Evolutionary conservation across 2,329 filamentous ascomycete genomes (phyloP), one percentile per base, ranked within the genome.

Genomic region (Fusarium anthophilum): DNA sequence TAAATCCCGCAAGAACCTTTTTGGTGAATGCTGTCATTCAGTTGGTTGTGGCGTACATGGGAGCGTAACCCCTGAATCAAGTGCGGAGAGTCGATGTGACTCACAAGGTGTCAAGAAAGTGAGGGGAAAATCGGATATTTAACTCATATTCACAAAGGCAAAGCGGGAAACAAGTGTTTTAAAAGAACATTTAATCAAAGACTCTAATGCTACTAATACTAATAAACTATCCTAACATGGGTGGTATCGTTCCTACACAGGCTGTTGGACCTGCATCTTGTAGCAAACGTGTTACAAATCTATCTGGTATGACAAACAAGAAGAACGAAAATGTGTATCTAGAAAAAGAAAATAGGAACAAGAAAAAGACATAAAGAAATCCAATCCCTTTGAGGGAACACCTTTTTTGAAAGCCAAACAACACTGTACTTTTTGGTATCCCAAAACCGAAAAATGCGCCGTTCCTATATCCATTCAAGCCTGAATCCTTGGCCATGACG

Each of bases 391-490:
- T 26, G 22, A 45, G 59, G 67, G 41, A 54, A 54, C 66, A 39
- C 57, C 65, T 47, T 64, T 68, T 72, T 69, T 61, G 47, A 70
- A 70, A 70, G 47, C 59, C 72, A 68, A 69, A 72, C 69, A 74
- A 72, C 62, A 72, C 72, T 75, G 69, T 74, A 70, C 69, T 74
- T 74, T 74, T 74, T 74, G 72, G 72, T 74, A 74, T 77, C 74
- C 72, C 72, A 74, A 66, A 70, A 63, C 57, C 68, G 51, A 63
- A 69, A 43, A 66, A 55, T 73, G 76, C 75, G 75, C 75, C 67
- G 62, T 76, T 51, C 69, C 63, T 76, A 71, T 75, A 72, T 60
- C 66, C 66, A 51, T 63, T 70, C 64, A 75, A 63, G 66, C 64
- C 58, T 38, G 44, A 74, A 68, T 59, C 60, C 59, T 69, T 57